These are phyloP conservation scores for Citrullus colocynthis DNA, from an alignment of 306 rosid genomes.

Conservation along the genomic window DNA sequence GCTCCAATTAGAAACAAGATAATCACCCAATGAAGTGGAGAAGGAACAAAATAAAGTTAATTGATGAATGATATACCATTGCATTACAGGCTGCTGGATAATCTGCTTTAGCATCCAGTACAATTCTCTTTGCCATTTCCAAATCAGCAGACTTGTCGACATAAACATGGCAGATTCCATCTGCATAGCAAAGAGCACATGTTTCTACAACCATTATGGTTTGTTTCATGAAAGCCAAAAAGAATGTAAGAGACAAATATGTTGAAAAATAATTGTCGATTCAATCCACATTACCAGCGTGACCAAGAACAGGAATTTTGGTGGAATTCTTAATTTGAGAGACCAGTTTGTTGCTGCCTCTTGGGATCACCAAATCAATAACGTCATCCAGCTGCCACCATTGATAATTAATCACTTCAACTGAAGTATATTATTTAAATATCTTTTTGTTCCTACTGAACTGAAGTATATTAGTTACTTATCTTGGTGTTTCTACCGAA, in stretches of 20 bases:
- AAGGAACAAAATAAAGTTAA: background rate
- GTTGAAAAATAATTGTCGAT: background rate
- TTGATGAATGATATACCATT: constrained; percentile 44
- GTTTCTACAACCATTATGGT: background rate
- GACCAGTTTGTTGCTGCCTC: constrained; percentile 97
- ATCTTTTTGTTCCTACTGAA: background rate
- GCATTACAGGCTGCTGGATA: constrained; percentile 99
- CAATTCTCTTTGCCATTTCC: constrained; percentile 71
- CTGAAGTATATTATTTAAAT: background rate
- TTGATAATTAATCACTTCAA: background rate
- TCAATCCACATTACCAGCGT: constrained; percentile 63
- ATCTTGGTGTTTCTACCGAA: background rate
- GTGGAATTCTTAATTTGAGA: constrained; percentile 85
- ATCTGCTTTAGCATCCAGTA: constrained; percentile 81
- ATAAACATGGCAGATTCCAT: constrained; percentile 94
- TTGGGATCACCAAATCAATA: constrained; percentile 92
- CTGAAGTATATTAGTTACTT: background rate
- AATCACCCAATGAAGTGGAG: background rate
- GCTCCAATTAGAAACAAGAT: background rate
- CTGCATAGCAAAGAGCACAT: constrained; percentile 25
- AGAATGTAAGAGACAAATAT: background rate
- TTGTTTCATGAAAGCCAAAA: constrained; percentile 9
- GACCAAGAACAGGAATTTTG: constrained; percentile 96
- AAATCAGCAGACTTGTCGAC: constrained; percentile 85
- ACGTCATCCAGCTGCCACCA: constrained; percentile 72